Evolutionary conservation across 2,329 filamentous ascomycete species (phyloP), one percentile per base, ranked within the genome.

Genomic region (Lasiodiplodia sp.): DNA sequence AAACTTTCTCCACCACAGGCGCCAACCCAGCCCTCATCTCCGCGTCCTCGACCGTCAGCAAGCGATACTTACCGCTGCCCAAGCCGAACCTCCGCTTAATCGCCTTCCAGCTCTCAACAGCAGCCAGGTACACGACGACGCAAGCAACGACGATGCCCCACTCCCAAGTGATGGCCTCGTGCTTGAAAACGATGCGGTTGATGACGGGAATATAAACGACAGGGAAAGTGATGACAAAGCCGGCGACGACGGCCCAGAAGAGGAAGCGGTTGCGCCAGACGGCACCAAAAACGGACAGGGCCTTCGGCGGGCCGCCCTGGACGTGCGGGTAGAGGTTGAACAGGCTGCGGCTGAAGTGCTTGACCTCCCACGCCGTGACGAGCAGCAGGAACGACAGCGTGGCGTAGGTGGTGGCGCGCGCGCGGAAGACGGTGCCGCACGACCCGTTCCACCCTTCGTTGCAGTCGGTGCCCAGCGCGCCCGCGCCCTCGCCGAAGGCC

Each of bases 321-420:
- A 74, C 70, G 62, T 74, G 73, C 1, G 82, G 81, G 58, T 83
- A 80, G 72, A 84, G 79, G 72, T 83, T 82, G 75, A 83, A 84
- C 4, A 83, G 73, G 8, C 77, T 78, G 55, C 80, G 78, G 16
- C 79, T 76, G 44, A 83, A 80, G 69, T 83, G 81, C 71, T 83
- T 83, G 68, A 83, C 81, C 72, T 84, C 82, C 81, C 81, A 83
- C 2, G 82, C 82, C n/a, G 82, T 83, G 71, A 83, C 76, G 25
- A 83, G 80, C 11, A 83, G 77, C 0, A 83, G 73, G 4, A 82
- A 78, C 0, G 82, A 83, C 14, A 84, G 79, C 23, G 81, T 81
- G 0, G 78, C 77, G 74, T 83, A 84, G 0, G 81, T 82, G 0
- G 82, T 83, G 1, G 80, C 81, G 23, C 82, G 78, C 5, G 81